A percentile compares a stretch with the other conserved stretches of the same genome.
Evolutionary conservation across 257 asterid genomes (phyloP).

Genomic region (Agastache rugosa): DNA sequence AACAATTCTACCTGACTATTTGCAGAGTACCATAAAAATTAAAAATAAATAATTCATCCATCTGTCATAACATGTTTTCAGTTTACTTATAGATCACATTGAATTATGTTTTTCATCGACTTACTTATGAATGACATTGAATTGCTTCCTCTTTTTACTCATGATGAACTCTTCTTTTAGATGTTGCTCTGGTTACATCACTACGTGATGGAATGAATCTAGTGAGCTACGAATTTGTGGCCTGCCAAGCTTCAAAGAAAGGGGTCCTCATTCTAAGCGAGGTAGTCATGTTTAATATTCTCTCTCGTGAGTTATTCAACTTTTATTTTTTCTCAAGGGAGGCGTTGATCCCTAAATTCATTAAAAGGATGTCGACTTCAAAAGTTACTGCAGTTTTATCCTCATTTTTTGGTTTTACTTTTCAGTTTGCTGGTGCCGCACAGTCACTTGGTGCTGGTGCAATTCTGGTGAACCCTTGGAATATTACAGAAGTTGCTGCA

Average conservation of each 20-base stretch:
- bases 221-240: conserved; percentile 94
- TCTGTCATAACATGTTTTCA: neutral
- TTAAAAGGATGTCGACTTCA: neutral
- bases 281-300: conserved; percentile 51
- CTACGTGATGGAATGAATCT: conserved; percentile 97
- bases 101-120: neutral
- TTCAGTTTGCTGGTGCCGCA: conserved; percentile 96
- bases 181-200: conserved; percentile 90
- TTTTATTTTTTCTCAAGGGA: neutral
- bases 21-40: too few relatives aligned
- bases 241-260: conserved; percentile 89
- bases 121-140: conserved; percentile 3
- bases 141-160: conserved; percentile 3
- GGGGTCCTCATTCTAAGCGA: conserved; percentile 96
- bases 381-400: neutral
- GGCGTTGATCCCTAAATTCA: neutral
- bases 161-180: conserved; percentile 45
- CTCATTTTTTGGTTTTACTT: conserved; percentile 17
- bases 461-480: conserved; percentile 89
- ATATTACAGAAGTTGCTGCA: conserved; percentile 84
- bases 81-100: neutral
- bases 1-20: neutral
- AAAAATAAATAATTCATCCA: neutral
- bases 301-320: neutral
- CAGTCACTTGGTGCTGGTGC: conserved; percentile 98